Conservation (phyloP, 2,329 filamentous ascomycete species). For the Shiraia sp. region DNA sequence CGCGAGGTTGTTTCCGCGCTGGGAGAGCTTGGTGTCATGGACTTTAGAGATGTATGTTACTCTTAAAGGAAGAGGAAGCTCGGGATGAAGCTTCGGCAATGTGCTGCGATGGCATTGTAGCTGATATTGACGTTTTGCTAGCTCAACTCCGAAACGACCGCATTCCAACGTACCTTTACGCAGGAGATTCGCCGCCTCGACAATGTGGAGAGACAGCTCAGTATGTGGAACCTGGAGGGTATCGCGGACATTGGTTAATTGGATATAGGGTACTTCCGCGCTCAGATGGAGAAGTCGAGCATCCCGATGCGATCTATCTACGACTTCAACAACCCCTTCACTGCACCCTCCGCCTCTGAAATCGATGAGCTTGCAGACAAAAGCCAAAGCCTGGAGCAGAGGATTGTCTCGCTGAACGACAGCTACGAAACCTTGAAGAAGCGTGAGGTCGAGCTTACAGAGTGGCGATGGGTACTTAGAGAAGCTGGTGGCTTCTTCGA, state of each 20-base stretch:
- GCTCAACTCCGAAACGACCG: conserved; percentile 90
- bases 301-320: conserved; percentile 88
- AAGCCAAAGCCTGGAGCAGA: conserved; percentile 88
- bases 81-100: conserved; percentile 19
- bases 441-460: conserved; percentile 91
- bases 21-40: conserved; percentile 92
- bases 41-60: conserved; percentile 88
- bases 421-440: conserved; percentile 99
- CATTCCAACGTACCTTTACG: conserved; percentile 96
- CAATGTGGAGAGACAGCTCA: conserved; percentile 96
- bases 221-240: conserved; percentile 59
- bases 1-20: conserved; percentile 95
- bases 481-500: conserved; percentile 99
- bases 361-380: conserved; percentile 95
- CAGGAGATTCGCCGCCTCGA: conserved; percentile 96
- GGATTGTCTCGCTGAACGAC: conserved; percentile 89
- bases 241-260: conserved; percentile 17
- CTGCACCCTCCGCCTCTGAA: conserved; percentile 86
- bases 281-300: conserved; percentile 91
- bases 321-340: conserved; percentile 84
- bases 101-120: conserved; percentile 19
- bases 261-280: conserved; percentile 79
- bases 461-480: conserved; percentile 97
- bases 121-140: conserved; percentile 48
- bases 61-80: conserved; percentile 1